These are phyloP conservation scores for Mantamonas sphyraenae DNA, from an alignment of 78 protist species.

Conservation along the genomic window DNA sequence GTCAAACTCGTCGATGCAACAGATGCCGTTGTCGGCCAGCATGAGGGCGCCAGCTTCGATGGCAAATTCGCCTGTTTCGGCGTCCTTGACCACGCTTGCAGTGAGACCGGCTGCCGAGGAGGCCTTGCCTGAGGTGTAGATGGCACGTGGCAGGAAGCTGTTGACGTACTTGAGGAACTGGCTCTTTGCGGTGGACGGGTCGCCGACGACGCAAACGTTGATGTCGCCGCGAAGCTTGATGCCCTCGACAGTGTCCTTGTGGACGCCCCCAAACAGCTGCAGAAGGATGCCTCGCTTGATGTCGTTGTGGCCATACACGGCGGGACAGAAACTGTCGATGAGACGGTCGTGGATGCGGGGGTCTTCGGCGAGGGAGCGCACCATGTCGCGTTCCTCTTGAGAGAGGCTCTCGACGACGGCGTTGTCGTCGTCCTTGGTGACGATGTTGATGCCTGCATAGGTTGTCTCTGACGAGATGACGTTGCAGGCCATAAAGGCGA, in stretches of 20 bases:
- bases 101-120: conserved; percentile 95
- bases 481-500: conserved; percentile 78
- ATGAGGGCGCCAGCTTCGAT: conserved; percentile 99
- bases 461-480: conserved; percentile 15
- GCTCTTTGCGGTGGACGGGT: conserved; percentile 95
- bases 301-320: conserved; percentile 74
- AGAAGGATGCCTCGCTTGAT: conserved; percentile 92
- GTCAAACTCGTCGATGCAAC: conserved; percentile 99
- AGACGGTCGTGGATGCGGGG: conserved; percentile 45
- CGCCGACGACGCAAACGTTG: conserved; percentile 97
- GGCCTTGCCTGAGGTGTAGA: conserved; percentile 95
- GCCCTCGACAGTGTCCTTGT: conserved; percentile 76
- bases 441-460: not conserved
- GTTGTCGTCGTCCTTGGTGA: no score
- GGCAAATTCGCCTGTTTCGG: conserved; percentile 94
- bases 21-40: conserved; percentile 98
- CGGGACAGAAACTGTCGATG: conserved; percentile 62
- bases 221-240: conserved; percentile 92
- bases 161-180: conserved; percentile 92
- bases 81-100: conserved; percentile 91
- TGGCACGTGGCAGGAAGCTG: conserved; percentile 89
- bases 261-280: conserved; percentile 96
- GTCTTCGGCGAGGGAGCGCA: no score
- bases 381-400: conserved; percentile 38
- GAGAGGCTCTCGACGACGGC: conserved; percentile 3